A percentile compares a stretch with the other conserved stretches of the same genome.
These are phyloP conservation scores for Vaccinium myrtillus DNA, from an alignment of 148 eudicot genomes.

Conservation along the genomic window DNA sequence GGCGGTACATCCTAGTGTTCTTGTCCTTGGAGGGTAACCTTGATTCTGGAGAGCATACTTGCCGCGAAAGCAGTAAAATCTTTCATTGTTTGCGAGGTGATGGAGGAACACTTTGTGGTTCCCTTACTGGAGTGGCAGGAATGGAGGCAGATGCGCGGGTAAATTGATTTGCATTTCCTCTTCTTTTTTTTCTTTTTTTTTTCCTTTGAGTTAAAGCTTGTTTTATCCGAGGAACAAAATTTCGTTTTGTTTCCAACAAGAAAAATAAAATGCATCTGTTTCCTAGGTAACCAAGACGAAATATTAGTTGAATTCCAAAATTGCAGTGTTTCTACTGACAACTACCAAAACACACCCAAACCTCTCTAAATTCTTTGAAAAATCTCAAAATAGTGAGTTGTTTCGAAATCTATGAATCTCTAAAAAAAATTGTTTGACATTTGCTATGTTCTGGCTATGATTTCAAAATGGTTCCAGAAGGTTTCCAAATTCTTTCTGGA, in stretches of 20 bases:
- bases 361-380: not conserved
- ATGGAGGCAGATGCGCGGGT: constrained; percentile 61
- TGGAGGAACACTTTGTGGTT: constrained; percentile 56
- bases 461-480: not conserved
- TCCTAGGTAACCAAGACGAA: not conserved
- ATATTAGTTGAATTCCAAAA: not conserved
- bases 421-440: not conserved
- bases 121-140: constrained; percentile 51
- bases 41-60: constrained; percentile 45
- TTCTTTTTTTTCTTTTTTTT: not conserved
- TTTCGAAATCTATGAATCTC: not conserved
- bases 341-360: not conserved
- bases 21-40: constrained; percentile 50
- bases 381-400: not conserved
- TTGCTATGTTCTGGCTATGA: not conserved
- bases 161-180: constrained; percentile 22
- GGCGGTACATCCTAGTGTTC: constrained; percentile 47
- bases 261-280: not conserved
- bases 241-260: not conserved
- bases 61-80: constrained; percentile 45
- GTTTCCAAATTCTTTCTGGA: not conserved
- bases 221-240: not conserved
- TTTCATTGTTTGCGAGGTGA: constrained; percentile 59
- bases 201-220: not conserved
- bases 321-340: not conserved